Evolutionary conservation across 208 protist genomes (phyloP).

Genomic region (Wallacemonas collosoma): DNA sequence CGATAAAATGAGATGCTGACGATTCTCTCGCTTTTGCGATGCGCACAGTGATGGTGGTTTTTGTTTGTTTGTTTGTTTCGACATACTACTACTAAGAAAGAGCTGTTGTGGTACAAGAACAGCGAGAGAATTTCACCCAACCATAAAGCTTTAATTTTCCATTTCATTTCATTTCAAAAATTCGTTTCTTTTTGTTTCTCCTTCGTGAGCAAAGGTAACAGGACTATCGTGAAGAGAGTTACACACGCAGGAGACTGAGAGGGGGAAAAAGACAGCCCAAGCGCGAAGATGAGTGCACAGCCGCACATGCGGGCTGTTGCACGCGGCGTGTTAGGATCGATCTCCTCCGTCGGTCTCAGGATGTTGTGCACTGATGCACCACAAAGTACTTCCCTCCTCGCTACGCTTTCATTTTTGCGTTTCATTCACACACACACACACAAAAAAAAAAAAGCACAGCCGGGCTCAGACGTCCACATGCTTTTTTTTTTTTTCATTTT

Average conservation of each 20-base stretch:
- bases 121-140: conserved; percentile 10
- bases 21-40: no score
- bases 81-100: conserved; percentile 18
- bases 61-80: conserved; percentile 3
- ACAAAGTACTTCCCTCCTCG: no score
- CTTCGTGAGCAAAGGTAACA: background rate
- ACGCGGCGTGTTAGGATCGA: no score
- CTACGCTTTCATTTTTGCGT: conserved; percentile 10
- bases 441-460: conserved; percentile 17
- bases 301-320: no score
- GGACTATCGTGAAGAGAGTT: background rate
- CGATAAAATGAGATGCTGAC: no score
- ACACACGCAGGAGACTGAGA: conserved; percentile 6
- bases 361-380: no score
- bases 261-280: conserved; percentile 3
- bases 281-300: background rate
- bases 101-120: conserved; percentile 8
- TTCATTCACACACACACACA: conserved; percentile 14
- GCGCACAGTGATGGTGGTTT: background rate
- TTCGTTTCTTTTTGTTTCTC: conserved; percentile 13
- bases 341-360: no score
- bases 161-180: conserved; percentile 6
- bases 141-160: background rate
- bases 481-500: background rate
- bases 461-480: background rate